A percentile compares a stretch with the other conserved stretches of the same genome.
phyloP scores from a whole-genome alignment of 108 stramenopile genomes.

The Skeletonema grethae region DNA sequence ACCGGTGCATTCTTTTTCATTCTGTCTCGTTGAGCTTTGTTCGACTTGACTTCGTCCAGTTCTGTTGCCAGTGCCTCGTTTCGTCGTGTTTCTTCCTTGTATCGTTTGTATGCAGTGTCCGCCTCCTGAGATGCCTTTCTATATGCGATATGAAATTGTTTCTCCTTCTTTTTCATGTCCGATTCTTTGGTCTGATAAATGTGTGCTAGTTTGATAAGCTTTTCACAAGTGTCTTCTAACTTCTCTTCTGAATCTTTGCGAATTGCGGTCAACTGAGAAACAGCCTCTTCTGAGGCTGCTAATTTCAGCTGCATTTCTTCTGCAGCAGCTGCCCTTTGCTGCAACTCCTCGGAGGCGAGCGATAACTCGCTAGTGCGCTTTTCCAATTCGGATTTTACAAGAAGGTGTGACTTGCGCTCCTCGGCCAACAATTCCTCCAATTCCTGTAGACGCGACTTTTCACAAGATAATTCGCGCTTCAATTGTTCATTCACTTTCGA shows the following conservation, averaged over 20 bases:
- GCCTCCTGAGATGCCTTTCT: constrained; percentile 28
- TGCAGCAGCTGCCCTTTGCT: neutral
- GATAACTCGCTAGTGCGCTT: constrained; percentile 22
- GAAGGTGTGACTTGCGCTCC: constrained; percentile 14
- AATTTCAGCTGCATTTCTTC: constrained; percentile 30
- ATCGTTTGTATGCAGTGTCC: constrained; percentile 32
- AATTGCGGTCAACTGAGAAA: constrained; percentile 9
- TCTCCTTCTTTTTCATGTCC: constrained; percentile 33
- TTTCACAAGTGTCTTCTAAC: constrained; percentile 42
- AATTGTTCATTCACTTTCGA: constrained; percentile 20
- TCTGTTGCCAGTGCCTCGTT: constrained; percentile 28
- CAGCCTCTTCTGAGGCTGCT: constrained; percentile 17
- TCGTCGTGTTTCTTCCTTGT: constrained; percentile 18
- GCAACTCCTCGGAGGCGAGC: constrained; percentile 27
- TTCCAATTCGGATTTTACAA: constrained; percentile 15
- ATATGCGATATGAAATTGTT: constrained; percentile 32
- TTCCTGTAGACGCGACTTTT: constrained; percentile 27
- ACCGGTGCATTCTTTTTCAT: constrained; percentile 53
- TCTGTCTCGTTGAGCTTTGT: constrained; percentile 36
- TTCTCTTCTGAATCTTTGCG: constrained; percentile 20
- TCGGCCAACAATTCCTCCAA: constrained; percentile 30
- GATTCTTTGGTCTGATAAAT: constrained; percentile 41
- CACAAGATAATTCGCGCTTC: constrained; percentile 14
- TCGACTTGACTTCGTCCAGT: constrained; percentile 26
- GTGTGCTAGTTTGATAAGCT: constrained; percentile 33